A percentile compares a stretch with the other conserved stretches of the same genome.
Evolutionary conservation across 805 yeast genomes (phyloP).

Genomic region (Yamadazyma takamatsuzukensis): DNA sequence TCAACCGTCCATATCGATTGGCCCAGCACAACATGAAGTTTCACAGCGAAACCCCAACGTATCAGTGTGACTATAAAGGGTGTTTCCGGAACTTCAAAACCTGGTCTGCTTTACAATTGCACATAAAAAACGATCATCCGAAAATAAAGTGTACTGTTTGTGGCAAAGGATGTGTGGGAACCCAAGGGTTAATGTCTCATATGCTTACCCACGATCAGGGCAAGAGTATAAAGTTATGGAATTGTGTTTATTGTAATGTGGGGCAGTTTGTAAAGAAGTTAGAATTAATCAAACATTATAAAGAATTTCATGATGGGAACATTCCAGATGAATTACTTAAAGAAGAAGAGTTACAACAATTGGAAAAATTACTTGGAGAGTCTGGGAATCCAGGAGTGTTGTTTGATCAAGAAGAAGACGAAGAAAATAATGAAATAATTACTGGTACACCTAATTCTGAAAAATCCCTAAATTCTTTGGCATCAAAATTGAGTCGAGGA

Average conservation of each 20-base stretch:
- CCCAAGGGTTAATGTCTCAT: slow-evolving; percentile 66
- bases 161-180: slow-evolving; percentile 70
- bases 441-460: slow-evolving; percentile 4
- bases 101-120: slow-evolving; percentile 71
- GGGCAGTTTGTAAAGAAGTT: slow-evolving; percentile 52
- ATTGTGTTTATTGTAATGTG: slow-evolving; percentile 52
- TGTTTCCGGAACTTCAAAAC: slow-evolving; percentile 61
- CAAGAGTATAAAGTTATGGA: slow-evolving; percentile 58
- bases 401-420: slow-evolving; percentile 1
- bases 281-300: slow-evolving; percentile 56
- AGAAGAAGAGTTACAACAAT: slow-evolving; percentile 17
- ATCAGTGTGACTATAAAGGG: slow-evolving; percentile 60
- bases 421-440: slow-evolving; percentile 2
- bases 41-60: slow-evolving; percentile 55
- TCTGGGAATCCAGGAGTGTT: slow-evolving; percentile 10
- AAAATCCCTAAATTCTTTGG: slow-evolving; percentile 9
- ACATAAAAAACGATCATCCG: slow-evolving; percentile 70
- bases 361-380: slow-evolving; percentile 16
- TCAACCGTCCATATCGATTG: slow-evolving; percentile 61
- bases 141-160: slow-evolving; percentile 62
- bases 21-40: slow-evolving; percentile 61
- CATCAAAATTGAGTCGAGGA: slow-evolving; percentile 13
- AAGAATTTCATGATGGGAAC: slow-evolving; percentile 41
- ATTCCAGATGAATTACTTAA: slow-evolving; percentile 30
- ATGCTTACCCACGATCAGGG: slow-evolving; percentile 61